Evolutionary conservation across 208 protist species (phyloP), one percentile per base, ranked within the genome.

Genomic region (Leishmania major): DNA sequence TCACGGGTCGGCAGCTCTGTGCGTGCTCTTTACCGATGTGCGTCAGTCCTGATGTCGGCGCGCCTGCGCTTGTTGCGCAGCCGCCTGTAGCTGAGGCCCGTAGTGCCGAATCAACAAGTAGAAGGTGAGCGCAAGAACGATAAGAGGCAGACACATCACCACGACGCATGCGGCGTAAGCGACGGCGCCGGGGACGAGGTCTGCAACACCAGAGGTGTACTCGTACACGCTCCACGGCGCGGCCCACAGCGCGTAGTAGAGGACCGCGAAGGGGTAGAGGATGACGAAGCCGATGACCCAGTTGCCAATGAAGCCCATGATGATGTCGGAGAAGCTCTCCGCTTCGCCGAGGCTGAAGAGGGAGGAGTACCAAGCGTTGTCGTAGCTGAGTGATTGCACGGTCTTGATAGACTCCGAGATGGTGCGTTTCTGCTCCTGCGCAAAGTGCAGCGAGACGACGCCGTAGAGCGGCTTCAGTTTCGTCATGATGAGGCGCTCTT

Each of bases 391-490:
- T 19, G 90, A 64, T 87, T 96, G 87, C 49, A 97, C 89, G 25
- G 82, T 80, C 40, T 77, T 81, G 64, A 98, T 88, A 40, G 92
- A 88, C 35, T 81, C 53, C 0, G 86, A 75, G 67, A 98, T 96
- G 60, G 84, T 81, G 25, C 88, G 59, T 45, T 89, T 86, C 89
- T 97, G 93, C 79, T 98, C 95, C 73, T 94, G 84, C 8, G 83
- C 88, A 81, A 98, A 97, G 51, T 93, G 91, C 0, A 85, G 78
- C 15, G 93, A 96, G 2, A 96, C 76, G 53, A 97, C 86, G 43
- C 95, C 95, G 77, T 98, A 96, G 11, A 98, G 89, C 7, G 93
- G 95, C 83, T 97, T 97, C 76, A 98, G 78, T 78, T 95, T 94
- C 3, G 84, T 83, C 62, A 97, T 59, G 86, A 98, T 92, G 76